These are phyloP conservation scores for Lepraria neglecta DNA, from an alignment of 495 filamentous ascomycete species.

Conservation along the genomic window DNA sequence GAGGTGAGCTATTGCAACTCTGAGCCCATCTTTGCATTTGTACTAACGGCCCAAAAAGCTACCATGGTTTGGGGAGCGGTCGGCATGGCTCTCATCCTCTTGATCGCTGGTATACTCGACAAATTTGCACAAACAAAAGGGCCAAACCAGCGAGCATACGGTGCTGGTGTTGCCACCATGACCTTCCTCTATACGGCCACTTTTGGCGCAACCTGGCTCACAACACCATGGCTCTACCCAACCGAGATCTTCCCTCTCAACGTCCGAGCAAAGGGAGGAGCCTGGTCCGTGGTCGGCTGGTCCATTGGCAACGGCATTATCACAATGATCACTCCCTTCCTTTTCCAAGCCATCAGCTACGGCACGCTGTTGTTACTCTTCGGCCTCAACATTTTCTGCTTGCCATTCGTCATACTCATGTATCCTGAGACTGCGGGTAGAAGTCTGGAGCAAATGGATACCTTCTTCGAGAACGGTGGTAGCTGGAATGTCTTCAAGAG, in stretches of 20 bases:
- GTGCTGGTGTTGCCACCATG: slow-evolving; percentile 45
- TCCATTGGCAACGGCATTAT: slow-evolving; percentile 52
- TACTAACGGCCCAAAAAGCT: slow-evolving; percentile 8
- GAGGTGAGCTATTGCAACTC: slow-evolving; percentile 17
- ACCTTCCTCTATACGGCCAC: slow-evolving; percentile 49
- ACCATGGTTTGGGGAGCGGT: slow-evolving; percentile 46
- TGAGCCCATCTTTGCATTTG: neutral
- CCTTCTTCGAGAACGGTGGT: slow-evolving; percentile 40
- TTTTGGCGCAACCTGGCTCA: slow-evolving; percentile 52
- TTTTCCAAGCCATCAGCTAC: slow-evolving; percentile 40
- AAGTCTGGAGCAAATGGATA: slow-evolving; percentile 54
- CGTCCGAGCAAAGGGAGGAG: slow-evolving; percentile 49
- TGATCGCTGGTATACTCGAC: slow-evolving; percentile 29
- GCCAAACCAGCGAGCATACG: slow-evolving; percentile 27
- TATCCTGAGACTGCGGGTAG: slow-evolving; percentile 55
- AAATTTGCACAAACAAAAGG: slow-evolving; percentile 27
- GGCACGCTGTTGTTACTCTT: slow-evolving; percentile 51
- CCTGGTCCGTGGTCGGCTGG: slow-evolving; percentile 53
- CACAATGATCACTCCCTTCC: slow-evolving; percentile 48
- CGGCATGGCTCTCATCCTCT: slow-evolving; percentile 35
- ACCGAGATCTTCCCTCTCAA: slow-evolving; percentile 50
- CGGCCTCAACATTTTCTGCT: slow-evolving; percentile 49
- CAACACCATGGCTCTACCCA: slow-evolving; percentile 48
- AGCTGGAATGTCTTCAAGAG: slow-evolving; percentile 30
- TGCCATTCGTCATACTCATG: slow-evolving; percentile 48